Base-by-base conservation (phyloP, 306 rosid genomes). In the Medicago arabica region DNA sequence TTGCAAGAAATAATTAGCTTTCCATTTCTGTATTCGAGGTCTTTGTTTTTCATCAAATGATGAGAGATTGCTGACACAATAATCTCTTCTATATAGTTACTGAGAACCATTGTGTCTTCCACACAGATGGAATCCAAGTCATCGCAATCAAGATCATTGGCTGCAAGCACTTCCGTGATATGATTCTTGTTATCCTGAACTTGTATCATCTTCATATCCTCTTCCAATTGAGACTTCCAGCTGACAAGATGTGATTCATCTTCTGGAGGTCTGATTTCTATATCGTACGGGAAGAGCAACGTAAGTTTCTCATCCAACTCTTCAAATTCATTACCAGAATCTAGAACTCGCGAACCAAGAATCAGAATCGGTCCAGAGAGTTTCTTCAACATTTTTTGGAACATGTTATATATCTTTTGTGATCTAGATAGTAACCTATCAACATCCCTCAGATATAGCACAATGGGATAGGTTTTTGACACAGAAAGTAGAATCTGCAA, bases 161-260 rank as follows among this genome's bases (percentile, higher is more conserved):
- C 84, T n/a, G 93, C 88, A 71, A 96, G 99, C 59, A 92, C 97
- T 85, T 96, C 99, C 81, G 78, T 83, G 63, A 96, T 92, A 80
- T 96, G 99, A 72, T 90, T 96, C 85, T 78, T 86, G 88, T 92
- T 96, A 83, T 96, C 99, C 87, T 89, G 91, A 71, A 86, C 89
- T 82, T 90, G 92, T 79, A 96, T 90, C 93, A 63, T 92, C 81
- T 81, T 96, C 98, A 90, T 84, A 84, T 96, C 98, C 64, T 96
- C 87, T 86, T 92, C 99, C 72, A 92, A 75, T 78, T 89, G 92
- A 75, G 89, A 83, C 51, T 92, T 92, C 99, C 99, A 96, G 91
- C 93, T 96, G 41, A 96, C 88, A 67, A 84, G 89, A 75, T 76
- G 97, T 8, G 97, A 80, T 69, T 92, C 97, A 41, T 92, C 90